Conservation (phyloP, 495 filamentous ascomycete genomes). For the Penicillium desertorum region DNA sequence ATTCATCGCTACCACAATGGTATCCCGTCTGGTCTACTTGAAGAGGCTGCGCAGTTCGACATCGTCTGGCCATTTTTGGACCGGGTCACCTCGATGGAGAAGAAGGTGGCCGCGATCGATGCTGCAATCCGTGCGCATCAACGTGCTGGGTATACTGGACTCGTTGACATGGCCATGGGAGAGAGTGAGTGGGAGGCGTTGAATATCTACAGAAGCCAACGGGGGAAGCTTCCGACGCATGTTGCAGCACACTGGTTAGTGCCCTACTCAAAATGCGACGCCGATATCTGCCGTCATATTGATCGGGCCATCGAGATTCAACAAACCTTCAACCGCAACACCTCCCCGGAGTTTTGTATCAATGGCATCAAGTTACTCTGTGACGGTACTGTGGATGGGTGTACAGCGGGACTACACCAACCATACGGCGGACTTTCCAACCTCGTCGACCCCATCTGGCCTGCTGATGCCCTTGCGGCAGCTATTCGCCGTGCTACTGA, state of each 20-base stretch:
- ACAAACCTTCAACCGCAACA: constrained; percentile 39
- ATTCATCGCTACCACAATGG: constrained; percentile 54
- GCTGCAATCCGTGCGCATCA: constrained; percentile 12
- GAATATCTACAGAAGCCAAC: constrained; percentile 35
- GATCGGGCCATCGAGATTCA: constrained; percentile 53
- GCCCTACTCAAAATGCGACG: constrained; percentile 41
- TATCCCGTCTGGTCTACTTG: constrained; percentile 51
- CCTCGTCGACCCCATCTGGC: constrained; percentile 15
- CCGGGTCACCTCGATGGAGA: constrained; percentile 46
- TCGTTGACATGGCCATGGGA: constrained; percentile 64
- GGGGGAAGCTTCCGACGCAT: constrained; percentile 39
- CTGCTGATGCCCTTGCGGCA: background rate
- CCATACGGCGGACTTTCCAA: constrained; percentile 40
- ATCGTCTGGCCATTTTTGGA: constrained; percentile 63
- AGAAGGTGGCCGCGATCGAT: constrained; percentile 48
- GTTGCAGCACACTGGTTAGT: constrained; percentile 60
- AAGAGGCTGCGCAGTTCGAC: constrained; percentile 55
- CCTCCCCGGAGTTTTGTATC: constrained; percentile 49
- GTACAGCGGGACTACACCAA: constrained; percentile 56
- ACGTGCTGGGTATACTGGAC: constrained; percentile 40
- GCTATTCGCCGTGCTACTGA: constrained; percentile 13
- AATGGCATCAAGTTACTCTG: constrained; percentile 61
- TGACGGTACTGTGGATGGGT: constrained; percentile 59
- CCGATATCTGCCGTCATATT: constrained; percentile 48
- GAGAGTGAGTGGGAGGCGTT: constrained; percentile 55